Evolutionary conservation across 2,329 filamentous ascomycete species (phyloP), one percentile per base, ranked within the genome.

Genomic region (Aureobasidium sp.): DNA sequence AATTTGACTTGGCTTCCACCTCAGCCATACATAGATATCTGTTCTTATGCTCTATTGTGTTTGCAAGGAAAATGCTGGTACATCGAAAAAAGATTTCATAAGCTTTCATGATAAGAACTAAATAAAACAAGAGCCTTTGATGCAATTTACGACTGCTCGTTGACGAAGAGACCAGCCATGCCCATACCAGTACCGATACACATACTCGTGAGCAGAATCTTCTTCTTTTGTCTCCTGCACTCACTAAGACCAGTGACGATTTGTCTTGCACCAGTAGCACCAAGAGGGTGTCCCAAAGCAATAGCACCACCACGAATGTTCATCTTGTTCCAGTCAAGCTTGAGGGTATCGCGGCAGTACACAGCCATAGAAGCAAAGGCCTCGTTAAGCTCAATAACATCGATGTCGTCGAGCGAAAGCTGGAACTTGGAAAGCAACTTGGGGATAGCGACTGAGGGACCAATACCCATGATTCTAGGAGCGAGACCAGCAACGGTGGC

Each of bases 281-380:
- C 90, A n/a, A 93, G 80, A 4, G 90, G 90, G 74, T 94, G 90
- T 58, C 90, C 90, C 0, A 94, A 81, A 3, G 90, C 90, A 71
- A 94, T 93, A 67, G 90, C 90, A 66, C 90, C 90, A 68, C 90
- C 90, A 64, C 88, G 82, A 29, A 87, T 83, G 78, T 94, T 94
- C 82, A 94, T 84, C 84, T 91, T 93, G 70, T 82, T 75, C 75
- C 82, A 84, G 72, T 89, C 86, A 56, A 93, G 78, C 67, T 84
- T 84, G 56, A 94, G 81, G 67, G 73, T 77, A 63, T 80, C 74
- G 12, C 63, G 63, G 78, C 91, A 96, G 83, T 97, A 97, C 34
- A 97, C 92, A 1, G 91, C 92, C 94, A 97, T 97, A 58, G 89
- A 94, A 26, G 92, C 93, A 71, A 99, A 99, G 1, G 94, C 94